These are phyloP conservation scores for Phytophthora sojae DNA, from an alignment of 352 stramenopile species.

Conservation along the genomic window DNA sequence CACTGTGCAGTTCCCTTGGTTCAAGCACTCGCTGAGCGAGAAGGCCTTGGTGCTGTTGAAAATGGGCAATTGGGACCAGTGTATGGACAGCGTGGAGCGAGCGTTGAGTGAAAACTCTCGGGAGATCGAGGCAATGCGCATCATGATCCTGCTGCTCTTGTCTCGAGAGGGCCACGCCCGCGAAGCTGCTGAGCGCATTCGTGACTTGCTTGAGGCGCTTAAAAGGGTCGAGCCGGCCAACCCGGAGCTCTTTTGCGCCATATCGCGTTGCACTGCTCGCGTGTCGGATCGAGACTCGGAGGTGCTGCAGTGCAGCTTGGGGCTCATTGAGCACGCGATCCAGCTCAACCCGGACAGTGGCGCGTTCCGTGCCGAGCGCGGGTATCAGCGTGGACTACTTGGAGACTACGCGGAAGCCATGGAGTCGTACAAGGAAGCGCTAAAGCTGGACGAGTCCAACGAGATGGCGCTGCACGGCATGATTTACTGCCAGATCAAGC, in stretches of 20 bases:
- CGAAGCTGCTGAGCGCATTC: constrained; percentile 64
- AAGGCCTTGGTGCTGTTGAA: constrained; percentile 86
- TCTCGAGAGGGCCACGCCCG: constrained; percentile 66
- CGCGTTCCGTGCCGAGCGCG: constrained; percentile 74
- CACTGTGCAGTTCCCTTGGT: constrained; percentile 84
- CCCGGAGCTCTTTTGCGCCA: constrained; percentile 68
- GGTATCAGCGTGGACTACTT: constrained; percentile 78
- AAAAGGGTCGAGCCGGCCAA: constrained; percentile 79
- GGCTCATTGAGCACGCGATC: constrained; percentile 74
- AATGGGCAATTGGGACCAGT: constrained; percentile 89
- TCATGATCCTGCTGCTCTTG: constrained; percentile 72
- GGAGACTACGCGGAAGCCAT: constrained; percentile 84
- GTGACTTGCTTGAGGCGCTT: constrained; percentile 71
- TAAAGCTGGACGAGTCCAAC: constrained; percentile 90
- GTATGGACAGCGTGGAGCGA: constrained; percentile 79
- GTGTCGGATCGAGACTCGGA: constrained; percentile 73
- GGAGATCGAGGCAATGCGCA: constrained; percentile 78
- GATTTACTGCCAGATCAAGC: constrained; percentile 94
- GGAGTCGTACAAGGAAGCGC: constrained; percentile 87
- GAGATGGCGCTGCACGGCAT: constrained; percentile 88
- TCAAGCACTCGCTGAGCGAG: constrained; percentile 83
- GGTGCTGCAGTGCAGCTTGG: constrained; percentile 76
- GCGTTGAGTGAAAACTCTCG: constrained; percentile 67
- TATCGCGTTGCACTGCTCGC: constrained; percentile 65
- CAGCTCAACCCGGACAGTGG: constrained; percentile 67